Percentiles rank a stretch among this genome's conserved stretches.
phyloP scores from a whole-genome alignment of 768 basidiomycete genomes.

The Phylloporus arenicola region DNA sequence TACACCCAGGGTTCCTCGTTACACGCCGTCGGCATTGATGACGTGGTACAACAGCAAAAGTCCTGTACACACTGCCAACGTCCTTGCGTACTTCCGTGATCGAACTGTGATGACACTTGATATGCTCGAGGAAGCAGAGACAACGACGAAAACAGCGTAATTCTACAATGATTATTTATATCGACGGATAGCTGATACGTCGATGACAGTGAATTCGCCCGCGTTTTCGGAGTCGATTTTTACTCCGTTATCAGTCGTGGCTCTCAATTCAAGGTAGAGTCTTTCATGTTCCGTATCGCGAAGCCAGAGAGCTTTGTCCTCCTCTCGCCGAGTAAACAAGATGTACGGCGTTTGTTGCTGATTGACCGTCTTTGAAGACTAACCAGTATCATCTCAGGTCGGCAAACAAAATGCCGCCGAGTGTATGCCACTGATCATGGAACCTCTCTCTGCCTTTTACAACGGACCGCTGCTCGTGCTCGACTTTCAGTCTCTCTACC shows the following conservation, averaged over 20 bases:
- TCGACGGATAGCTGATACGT: not conserved
- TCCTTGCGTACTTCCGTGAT: conserved; percentile 59
- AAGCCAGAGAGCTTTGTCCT: conserved; percentile 93
- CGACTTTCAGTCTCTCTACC: conserved; percentile 96
- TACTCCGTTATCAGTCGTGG: conserved; percentile 92
- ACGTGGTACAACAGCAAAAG: conserved; percentile 60
- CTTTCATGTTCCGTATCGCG: conserved; percentile 95
- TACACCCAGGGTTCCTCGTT: conserved; percentile 63
- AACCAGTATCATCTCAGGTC: conserved; percentile 49
- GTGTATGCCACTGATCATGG: conserved; percentile 93
- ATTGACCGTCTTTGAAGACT: not conserved
- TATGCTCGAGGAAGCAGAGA: conserved; percentile 74
- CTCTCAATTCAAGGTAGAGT: conserved; percentile 98
- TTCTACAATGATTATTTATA: not conserved
- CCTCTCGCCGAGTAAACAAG: conserved; percentile 80
- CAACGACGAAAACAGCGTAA: conserved; percentile 87
- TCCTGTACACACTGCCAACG: conserved; percentile 48
- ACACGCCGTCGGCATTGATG: conserved; percentile 56
- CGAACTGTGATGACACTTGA: conserved; percentile 69
- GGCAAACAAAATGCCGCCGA: conserved; percentile 95
- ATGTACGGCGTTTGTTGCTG: conserved; percentile 45
- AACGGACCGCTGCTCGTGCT: conserved; percentile 88
- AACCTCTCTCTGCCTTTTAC: conserved; percentile 90
- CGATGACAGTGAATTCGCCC: conserved; percentile 81
- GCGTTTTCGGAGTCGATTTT: conserved; percentile 97